Evolutionary conservation across 2,329 filamentous ascomycete genomes (phyloP).

Genomic region (Ascocoryne sarcoides): DNA sequence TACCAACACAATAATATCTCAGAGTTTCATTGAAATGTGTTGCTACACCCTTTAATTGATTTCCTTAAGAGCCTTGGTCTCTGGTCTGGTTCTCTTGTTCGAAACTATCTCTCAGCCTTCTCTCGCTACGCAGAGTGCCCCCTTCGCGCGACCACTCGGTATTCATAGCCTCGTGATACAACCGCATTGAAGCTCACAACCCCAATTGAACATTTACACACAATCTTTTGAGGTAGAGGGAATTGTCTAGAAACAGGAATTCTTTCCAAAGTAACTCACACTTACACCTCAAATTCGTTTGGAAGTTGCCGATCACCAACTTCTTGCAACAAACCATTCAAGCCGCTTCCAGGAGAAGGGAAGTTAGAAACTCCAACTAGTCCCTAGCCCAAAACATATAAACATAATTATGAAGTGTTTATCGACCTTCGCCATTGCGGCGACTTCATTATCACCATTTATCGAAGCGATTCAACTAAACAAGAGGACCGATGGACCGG

Average conservation of each 20-base stretch:
- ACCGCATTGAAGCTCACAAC: no score
- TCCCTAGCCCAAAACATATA: not conserved
- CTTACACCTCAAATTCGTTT: not conserved
- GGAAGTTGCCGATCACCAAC: not conserved
- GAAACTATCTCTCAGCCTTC: not conserved
- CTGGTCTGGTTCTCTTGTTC: not conserved
- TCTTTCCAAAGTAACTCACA: not conserved
- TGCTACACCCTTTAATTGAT: not conserved
- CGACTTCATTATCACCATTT: conserved; percentile 21
- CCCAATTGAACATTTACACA: not conserved
- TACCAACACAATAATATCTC: not conserved
- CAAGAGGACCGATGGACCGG: conserved; percentile 20
- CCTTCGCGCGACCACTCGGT: not conserved
- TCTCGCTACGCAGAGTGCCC: not conserved
- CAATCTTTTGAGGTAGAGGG: not conserved
- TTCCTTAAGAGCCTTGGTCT: not conserved
- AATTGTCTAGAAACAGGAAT: not conserved
- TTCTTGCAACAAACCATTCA: not conserved
- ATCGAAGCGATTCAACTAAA: conserved; percentile 23
- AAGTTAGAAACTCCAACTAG: no score
- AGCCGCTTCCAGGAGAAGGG: not conserved
- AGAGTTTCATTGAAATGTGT: not conserved
- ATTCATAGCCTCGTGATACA: not conserved
- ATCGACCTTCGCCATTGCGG: conserved; percentile 19
- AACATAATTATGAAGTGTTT: conserved; percentile 22